Evolutionary conservation across 2,329 filamentous ascomycete species (phyloP).

Genomic region (Didymellaceae sp.): DNA sequence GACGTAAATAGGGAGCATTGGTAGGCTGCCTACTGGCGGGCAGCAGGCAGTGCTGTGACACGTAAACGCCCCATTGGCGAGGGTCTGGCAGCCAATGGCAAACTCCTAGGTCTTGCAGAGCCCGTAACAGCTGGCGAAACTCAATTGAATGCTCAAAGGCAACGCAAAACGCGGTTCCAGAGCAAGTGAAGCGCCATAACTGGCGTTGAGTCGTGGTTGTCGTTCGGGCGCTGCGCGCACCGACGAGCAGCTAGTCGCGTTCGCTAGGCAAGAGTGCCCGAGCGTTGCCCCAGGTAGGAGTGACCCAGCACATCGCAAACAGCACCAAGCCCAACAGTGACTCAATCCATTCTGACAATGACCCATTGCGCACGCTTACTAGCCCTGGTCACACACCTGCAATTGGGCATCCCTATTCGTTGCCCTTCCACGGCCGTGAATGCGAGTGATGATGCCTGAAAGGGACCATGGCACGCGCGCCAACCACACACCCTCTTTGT

Average conservation of each 20-base stretch:
- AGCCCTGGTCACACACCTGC: conserved; percentile 22
- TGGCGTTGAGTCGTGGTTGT: conserved; percentile 14
- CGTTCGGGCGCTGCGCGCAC: conserved; percentile 16
- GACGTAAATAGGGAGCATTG: conserved; percentile 16
- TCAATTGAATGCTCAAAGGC: conserved; percentile 26
- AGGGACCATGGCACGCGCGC: conserved; percentile 27
- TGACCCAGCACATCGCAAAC: conserved; percentile 22
- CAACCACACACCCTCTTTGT: conserved; percentile 31
- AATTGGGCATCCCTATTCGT: conserved; percentile 40
- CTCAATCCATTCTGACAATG: conserved; percentile 34
- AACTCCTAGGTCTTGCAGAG: conserved; percentile 16
- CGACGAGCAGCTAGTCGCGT: conserved; percentile 12
- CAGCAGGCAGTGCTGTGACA: conserved; percentile 28
- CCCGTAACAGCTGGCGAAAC: conserved; percentile 14
- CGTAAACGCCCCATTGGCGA: conserved; percentile 19
- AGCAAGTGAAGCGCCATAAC: conserved; percentile 18
- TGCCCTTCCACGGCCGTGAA: conserved; percentile 36
- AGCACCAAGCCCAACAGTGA: conserved; percentile 30
- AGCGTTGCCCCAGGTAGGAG: conserved; percentile 21
- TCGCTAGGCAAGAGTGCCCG: conserved; percentile 21
- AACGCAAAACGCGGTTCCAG: conserved; percentile 23
- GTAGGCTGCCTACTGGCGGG: conserved; percentile 20
- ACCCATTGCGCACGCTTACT: conserved; percentile 27
- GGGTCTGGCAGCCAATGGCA: conserved; percentile 30
- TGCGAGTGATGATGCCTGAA: conserved; percentile 31